Evolutionary conservation across 495 filamentous ascomycete species (phyloP), one percentile per base, ranked within the genome.

Genomic region (Talaromyces thailandensis): DNA sequence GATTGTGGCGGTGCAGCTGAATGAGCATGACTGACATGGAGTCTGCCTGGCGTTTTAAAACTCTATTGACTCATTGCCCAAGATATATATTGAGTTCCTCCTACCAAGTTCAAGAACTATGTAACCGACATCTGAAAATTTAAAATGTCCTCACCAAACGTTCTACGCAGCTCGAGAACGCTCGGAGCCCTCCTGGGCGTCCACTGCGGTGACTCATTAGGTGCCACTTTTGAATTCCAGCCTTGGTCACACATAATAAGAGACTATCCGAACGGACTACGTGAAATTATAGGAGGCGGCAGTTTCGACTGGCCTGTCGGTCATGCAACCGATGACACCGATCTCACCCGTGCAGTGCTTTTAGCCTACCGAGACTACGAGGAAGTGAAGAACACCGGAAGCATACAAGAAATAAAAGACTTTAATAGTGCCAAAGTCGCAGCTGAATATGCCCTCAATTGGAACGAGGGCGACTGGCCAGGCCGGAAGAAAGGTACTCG

Each of bases 171-270:
- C 3, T 57, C 53, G 32, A 31, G 28, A 57, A 57, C 53, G n/a
- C 16, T 57, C 4, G 53, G 53, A 2, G 53, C 53, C 53, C 25
- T 57, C 14, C 32, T 57, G n/a, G 53, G 53, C 26, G 53, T 57
- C 53, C 53, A 57, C 53, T 57, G 53, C 26, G 53, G 53, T n/a
- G 53, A 57, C 53, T 57, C 53, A 31, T 26, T 57, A 57, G 53
- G 53, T 18, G 53, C 53, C 12, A 57, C 53, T 7, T n/a, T 57
- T 18, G 53, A 57, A 32, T 57, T 57, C 53, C 53, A 57, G 53
- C 53, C 53, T 26, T 57, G 53, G 53, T 57, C 53, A 28, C 53
- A 31, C 5, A 57, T 57, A 1, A 57, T 57, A 28, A 57, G 28
- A 32, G n/a, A 57, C 11, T 57, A 57, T 31, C 53, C 53, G 12